Evolutionary conservation across 495 filamentous ascomycete genomes (phyloP).

Genomic region (Penicillium atrosanguineum): DNA sequence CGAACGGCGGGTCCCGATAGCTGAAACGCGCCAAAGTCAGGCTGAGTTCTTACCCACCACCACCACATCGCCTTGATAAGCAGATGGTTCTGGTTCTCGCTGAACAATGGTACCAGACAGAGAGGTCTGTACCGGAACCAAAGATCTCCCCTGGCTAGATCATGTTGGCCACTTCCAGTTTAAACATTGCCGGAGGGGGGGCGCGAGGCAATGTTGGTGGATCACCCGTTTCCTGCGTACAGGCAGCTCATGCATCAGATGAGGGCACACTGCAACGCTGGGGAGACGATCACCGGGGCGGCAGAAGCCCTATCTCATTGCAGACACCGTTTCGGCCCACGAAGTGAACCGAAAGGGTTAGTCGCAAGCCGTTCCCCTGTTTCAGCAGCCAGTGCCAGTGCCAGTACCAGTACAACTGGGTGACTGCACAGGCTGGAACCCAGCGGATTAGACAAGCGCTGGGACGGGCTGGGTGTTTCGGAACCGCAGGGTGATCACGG

Average conservation of each 20-base stretch:
- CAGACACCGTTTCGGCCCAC: too few species aligned
- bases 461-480: slow-evolving; percentile 17
- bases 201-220: neutral
- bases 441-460: slow-evolving; percentile 3
- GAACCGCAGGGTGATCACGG: slow-evolving; percentile 13
- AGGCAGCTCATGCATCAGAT: neutral
- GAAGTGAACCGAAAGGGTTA: neutral
- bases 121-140: neutral
- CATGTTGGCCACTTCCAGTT: neutral
- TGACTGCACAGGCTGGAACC: neutral
- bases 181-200: too few species aligned
- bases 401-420: too few species aligned
- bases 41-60: slow-evolving; percentile 16
- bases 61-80: neutral
- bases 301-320: too few species aligned
- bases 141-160: neutral
- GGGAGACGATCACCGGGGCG: neutral
- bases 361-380: neutral
- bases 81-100: neutral
- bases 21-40: slow-evolving; percentile 11
- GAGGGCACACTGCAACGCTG: neutral
- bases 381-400: too few species aligned
- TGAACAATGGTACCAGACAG: neutral
- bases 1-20: slow-evolving; percentile 17
- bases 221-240: neutral